These are phyloP conservation scores for Colletotrichum viniferum DNA, from an alignment of 2,329 filamentous ascomycete species.

Conservation along the genomic window DNA sequence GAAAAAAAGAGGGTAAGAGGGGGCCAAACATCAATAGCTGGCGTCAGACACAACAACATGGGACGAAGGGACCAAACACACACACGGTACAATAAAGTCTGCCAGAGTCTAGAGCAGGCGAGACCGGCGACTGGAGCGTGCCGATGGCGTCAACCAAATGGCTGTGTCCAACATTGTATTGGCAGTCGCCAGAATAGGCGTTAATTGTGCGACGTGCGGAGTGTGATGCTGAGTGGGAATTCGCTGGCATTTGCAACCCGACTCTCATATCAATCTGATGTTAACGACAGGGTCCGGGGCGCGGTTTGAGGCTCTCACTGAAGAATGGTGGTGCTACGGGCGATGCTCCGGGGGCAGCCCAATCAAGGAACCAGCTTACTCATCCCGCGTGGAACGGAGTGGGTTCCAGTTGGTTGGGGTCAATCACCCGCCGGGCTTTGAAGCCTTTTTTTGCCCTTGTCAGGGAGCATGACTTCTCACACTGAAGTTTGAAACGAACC, in stretches of 20 bases:
- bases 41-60: not conserved
- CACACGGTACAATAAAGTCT: not conserved
- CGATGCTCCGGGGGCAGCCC: not conserved
- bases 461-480: not conserved
- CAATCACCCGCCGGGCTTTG: not conserved
- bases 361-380: slow-evolving; percentile 6
- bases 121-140: not conserved
- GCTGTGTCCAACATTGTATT: not conserved
- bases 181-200: not conserved
- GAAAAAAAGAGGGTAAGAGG: not conserved
- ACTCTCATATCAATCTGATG: not conserved
- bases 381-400: not conserved
- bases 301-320: not conserved
- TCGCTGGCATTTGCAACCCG: not conserved
- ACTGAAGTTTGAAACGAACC: not conserved
- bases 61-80: slow-evolving; percentile 11
- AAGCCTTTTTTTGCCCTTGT: not conserved
- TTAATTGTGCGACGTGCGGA: not conserved
- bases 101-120: slow-evolving; percentile 6
- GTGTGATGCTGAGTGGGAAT: slow-evolving; percentile 1
- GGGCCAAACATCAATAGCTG: not conserved
- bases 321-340: not conserved
- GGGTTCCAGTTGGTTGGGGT: not conserved
- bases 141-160: not conserved
- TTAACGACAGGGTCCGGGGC: slow-evolving; percentile 10